phyloP scores from a whole-genome alignment of 208 protist species.

The Acanthamoeba lenticulata region DNA sequence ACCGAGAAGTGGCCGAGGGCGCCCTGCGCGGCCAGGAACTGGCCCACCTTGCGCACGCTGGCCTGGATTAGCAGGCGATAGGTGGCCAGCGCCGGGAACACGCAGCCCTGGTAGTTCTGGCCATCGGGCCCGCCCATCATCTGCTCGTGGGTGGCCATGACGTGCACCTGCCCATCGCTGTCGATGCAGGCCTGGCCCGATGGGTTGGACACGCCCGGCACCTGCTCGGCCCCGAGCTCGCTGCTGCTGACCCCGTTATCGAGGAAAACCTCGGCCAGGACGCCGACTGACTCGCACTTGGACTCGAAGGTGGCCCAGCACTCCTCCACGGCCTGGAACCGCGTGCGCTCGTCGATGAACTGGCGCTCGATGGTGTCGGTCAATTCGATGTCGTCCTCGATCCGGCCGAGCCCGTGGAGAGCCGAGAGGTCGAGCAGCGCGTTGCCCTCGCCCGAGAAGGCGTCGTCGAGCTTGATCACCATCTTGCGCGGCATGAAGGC shows the following conservation, averaged over 20 bases:
- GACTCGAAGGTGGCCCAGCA: neutral
- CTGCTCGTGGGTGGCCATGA: constrained; percentile 41
- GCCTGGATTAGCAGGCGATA: neutral
- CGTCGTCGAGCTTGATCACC: constrained; percentile 42
- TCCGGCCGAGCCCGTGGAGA: neutral
- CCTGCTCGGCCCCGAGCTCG: too few species aligned
- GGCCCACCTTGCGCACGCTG: neutral
- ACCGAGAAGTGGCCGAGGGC: constrained; percentile 12
- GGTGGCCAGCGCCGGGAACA: neutral
- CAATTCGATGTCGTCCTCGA: neutral
- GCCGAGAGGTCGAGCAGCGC: neutral
- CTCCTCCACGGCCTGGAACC: constrained; percentile 11
- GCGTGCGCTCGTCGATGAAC: neutral
- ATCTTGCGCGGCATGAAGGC: neutral
- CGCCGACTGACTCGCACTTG: neutral
- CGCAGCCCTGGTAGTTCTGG: constrained; percentile 12
- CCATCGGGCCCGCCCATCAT: constrained; percentile 29
- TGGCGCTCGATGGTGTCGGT: neutral
- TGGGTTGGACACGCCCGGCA: neutral
- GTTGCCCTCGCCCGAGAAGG: constrained; percentile 7
- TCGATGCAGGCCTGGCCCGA: constrained; percentile 4
- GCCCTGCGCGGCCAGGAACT: neutral
- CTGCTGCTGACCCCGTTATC: neutral
- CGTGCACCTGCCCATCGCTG: neutral
- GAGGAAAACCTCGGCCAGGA: neutral